A percentile compares a stretch with the other conserved stretches of the same genome.
These are phyloP conservation scores for Aspergillus affinis DNA, from an alignment of 495 filamentous ascomycete genomes.

Conservation along the genomic window DNA sequence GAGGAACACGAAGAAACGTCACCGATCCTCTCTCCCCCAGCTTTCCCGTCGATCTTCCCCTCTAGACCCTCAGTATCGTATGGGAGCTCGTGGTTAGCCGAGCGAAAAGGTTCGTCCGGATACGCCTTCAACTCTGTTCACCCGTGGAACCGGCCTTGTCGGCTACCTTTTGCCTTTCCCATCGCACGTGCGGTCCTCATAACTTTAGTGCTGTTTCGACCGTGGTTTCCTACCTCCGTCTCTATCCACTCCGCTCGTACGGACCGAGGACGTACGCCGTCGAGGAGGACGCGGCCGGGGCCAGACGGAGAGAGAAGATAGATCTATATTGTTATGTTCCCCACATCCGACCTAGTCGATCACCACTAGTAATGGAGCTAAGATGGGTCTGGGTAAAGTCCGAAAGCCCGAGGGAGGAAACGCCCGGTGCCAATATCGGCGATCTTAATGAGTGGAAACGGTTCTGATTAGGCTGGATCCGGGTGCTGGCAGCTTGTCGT, in stretches of 20 bases:
- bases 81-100: neutral
- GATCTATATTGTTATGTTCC: neutral
- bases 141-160: neutral
- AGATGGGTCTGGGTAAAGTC: neutral
- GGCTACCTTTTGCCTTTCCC: neutral
- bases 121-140: neutral
- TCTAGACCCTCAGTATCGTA: neutral
- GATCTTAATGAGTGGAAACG: conserved; percentile 4
- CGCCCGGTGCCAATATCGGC: neutral
- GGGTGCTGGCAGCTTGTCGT: conserved; percentile 7
- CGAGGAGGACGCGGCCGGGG: too few relatives aligned
- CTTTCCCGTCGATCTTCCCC: too few relatives aligned
- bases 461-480: conserved; percentile 3
- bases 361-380: conserved; percentile 3
- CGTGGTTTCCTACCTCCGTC: neutral
- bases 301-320: too few relatives aligned
- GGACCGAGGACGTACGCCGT: too few relatives aligned
- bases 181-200: neutral
- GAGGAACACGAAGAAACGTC: neutral
- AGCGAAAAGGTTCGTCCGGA: neutral
- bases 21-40: too few relatives aligned
- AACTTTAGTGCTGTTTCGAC: neutral
- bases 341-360: conserved; percentile 10
- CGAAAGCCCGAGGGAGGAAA: neutral
- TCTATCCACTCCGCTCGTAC: neutral